These are phyloP conservation scores for Erodium maritimum DNA, from an alignment of 345 rosid species.

Conservation along the genomic window DNA sequence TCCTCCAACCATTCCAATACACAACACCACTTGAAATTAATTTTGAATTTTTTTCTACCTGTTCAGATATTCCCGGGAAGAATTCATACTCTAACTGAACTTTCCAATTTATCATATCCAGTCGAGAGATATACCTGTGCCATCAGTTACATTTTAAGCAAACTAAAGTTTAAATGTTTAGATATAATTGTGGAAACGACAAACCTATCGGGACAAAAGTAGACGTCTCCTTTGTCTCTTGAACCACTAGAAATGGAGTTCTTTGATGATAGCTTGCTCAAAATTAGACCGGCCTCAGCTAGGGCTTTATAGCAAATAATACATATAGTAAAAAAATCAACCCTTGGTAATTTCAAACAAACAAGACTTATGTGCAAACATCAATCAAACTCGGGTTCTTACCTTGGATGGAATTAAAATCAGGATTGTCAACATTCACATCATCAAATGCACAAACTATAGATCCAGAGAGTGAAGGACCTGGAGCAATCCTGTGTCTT, in stretches of 20 bases:
- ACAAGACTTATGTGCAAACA: slow-evolving; percentile 4
- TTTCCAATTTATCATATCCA: slow-evolving; percentile 74
- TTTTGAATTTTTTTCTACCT: slow-evolving; percentile 35
- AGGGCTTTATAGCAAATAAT: slow-evolving; percentile 33
- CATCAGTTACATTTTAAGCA: slow-evolving; percentile 8
- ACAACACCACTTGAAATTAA: not conserved
- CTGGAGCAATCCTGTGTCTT: slow-evolving; percentile 53
- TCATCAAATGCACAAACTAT: slow-evolving; percentile 61
- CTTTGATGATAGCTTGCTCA: slow-evolving; percentile 39
- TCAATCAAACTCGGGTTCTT: slow-evolving; percentile 4
- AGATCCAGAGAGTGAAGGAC: slow-evolving; percentile 49
- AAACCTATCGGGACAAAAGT: slow-evolving; percentile 64
- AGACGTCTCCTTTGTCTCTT: slow-evolving; percentile 13
- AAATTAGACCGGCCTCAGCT: slow-evolving; percentile 72
- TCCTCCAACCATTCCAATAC: not conserved
- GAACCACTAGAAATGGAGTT: slow-evolving; percentile 18
- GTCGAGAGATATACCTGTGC: slow-evolving; percentile 55
- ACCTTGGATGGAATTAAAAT: slow-evolving; percentile 65
- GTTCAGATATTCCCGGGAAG: slow-evolving; percentile 31
- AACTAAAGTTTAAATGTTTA: not conserved
- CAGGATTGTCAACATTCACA: slow-evolving; percentile 43
- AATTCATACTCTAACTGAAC: slow-evolving; percentile 58
- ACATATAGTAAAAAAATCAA: slow-evolving; percentile 6
- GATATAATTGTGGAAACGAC: not conserved
- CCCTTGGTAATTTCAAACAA: not conserved